Evolutionary conservation across 352 stramenopile species (phyloP), one percentile per base, ranked within the genome.

Genomic region (Globisporangium middletonii): DNA sequence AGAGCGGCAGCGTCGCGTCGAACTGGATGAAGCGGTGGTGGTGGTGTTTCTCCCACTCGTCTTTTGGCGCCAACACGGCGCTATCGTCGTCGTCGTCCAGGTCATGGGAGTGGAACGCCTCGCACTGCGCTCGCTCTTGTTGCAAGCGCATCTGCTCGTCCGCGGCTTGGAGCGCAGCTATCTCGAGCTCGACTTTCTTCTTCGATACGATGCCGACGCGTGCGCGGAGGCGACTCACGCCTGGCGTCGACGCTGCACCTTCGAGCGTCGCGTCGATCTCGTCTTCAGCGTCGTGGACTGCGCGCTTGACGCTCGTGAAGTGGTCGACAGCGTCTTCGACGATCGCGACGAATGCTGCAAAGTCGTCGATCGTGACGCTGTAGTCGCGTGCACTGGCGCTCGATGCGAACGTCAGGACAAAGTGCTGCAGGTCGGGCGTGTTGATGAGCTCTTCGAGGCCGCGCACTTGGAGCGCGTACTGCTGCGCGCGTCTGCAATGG

Each of bases 31-130:
- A 75, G 26, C 78, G 76, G 56, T 90, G 80, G 2, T 88, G 80
- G 35, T 90, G 78, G 11, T 86, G 72, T 46, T 78, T 85, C 58
- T 86, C 74, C 80, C 80, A 90, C 38, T 82, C 64, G 50, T 88
- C 74, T 52, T 76, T 86, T 0, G 58, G 28, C 9, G 61, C 51
- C n/a, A 80, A 50, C 1, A 68, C 49, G 43, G 47, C 65, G 0
- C 65, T 65, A 5, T 55, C 63, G 18, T 68, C 46, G 2, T 37
- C 33, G n/a, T 5, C 11, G 12, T 7, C 13, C 3, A 15, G n/a
- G n/a, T 9, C 35, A 3, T 16, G 26, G 26, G 46, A 37, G 6
- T 55, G 50, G 33, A 74, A 72, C 1, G 55, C 59, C 28, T 59
- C 50, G 2, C 55, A 48, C 30, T 50, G 62, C 33, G 73, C 65